Base-by-base conservation (phyloP, 208 protist species). In the Porcisia hertigi region DNA sequence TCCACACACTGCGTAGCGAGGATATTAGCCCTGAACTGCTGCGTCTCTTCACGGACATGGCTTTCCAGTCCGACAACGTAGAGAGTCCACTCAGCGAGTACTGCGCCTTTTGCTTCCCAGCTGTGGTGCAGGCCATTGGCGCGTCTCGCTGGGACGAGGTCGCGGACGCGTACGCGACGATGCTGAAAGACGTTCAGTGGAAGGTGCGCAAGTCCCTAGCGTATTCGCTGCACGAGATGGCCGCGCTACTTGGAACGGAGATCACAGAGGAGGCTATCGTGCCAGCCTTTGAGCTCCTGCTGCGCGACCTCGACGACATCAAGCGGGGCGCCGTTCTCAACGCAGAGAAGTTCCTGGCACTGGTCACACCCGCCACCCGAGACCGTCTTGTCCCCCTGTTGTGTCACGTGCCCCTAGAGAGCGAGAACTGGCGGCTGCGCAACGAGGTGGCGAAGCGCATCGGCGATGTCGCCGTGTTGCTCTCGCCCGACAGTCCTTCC, bases 281-380 rank as follows among this genome's bases (percentile, higher is more conserved):
- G 25, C 86, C 86, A 7, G 91, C 94, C 16, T 98, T 99, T 80
- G 94, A 98, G 75, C 62, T 98, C 41, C 96, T 99, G 71, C 86
- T 99, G 71, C 88, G 95, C 45, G 97, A 99, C 86, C 80, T 99
- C n/a, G 98, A 99, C 75, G 97, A 99, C 76, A 97, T 99, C 71
- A 97, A 97, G 79, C 83, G 98, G 16, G 97, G 97, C 25, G 94
- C 97, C 52, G 89, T 99, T 43, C 79, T 90, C 59, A 86, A 97
- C 79, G 85, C 90, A 36, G 85, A 94, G 53, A 77, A 85, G 53
- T 98, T 99, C 65, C 80, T 98, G 18, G 71, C 84, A 20, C 71
- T 91, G 47, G 83, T 98, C 20, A 81, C 84, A 0, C 74, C 85
- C 43, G 74, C 69, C 39, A 89, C 79, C 8, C 84, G 89, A 16